Base-by-base conservation (phyloP, 2,329 filamentous ascomycete species). In the Colletotrichum tamarilloi region DNA sequence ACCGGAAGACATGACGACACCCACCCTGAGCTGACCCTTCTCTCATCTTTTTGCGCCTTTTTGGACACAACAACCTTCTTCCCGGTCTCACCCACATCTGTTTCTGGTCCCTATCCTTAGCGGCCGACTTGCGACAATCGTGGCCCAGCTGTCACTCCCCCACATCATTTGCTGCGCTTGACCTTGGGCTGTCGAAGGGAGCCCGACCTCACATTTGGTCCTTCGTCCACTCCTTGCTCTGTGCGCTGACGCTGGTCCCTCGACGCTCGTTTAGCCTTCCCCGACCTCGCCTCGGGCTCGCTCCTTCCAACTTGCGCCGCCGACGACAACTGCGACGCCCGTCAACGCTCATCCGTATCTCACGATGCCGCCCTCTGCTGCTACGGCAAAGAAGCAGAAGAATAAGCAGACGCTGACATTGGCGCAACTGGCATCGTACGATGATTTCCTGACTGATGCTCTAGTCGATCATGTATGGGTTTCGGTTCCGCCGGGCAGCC, bases 391-490 rank as follows among this genome's bases (percentile, higher is more conserved):
- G 22, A 90, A 93, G 83, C 70, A 73, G 57, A 93, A 89, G 85
- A 91, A 93, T 28, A 93, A 89, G 85, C 91, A 93, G 80, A 91
- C 91, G 75, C 88, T 99, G 78, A 98, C 95, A 8, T 87, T 98
- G 77, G 92, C 92, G 74, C 95, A 97, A 87, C 86, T 99, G 79
- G 93, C 95, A 38, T 93, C 93, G 62, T 98, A 98, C 86, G 97
- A 99, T 85, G 97, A 99, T 83, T 92, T 98, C 76, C 87, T 97
- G 75, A 99, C 97, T 8, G 97, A 99, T 88, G 94, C 94, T 77
- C 91, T 99, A 66, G 92, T 99, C 74, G 97, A 99, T 84, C 95
- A 96, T 85, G 96, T 98, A 89, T 84, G 93, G 42, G 5, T 89
- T 26, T 26, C 28, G 42, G 26, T 22, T 32, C 46, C 14, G 32